These are phyloP conservation scores for Suillus variegatus DNA, from an alignment of 768 basidiomycete genomes.

Conservation along the genomic window DNA sequence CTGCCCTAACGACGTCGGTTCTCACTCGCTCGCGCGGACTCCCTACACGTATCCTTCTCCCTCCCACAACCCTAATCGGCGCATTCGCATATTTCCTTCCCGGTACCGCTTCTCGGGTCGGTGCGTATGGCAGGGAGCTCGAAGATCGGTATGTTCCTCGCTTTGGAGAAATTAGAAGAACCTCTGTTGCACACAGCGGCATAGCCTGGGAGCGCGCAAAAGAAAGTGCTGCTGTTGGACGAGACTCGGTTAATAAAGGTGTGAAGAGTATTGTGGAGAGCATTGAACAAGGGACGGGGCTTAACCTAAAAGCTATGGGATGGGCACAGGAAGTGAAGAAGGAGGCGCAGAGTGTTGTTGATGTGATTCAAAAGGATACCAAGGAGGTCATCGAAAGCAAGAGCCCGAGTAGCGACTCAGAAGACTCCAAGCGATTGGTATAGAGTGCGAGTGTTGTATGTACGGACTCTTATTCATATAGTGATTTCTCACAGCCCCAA, in stretches of 20 bases:
- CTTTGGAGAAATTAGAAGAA: slow-evolving; percentile 66
- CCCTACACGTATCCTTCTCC: slow-evolving; percentile 69
- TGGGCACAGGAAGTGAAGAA: slow-evolving; percentile 33
- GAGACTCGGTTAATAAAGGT: slow-evolving; percentile 44
- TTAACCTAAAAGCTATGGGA: slow-evolving; percentile 68
- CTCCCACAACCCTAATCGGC: slow-evolving; percentile 69
- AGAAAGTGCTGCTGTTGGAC: slow-evolving; percentile 49
- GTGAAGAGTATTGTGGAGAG: slow-evolving; percentile 50
- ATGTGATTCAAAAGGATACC: slow-evolving; percentile 28
- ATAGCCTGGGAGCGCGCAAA: slow-evolving; percentile 62
- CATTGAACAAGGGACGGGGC: slow-evolving; percentile 69
- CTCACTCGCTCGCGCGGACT: slow-evolving; percentile 76
- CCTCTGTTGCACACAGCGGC: slow-evolving; percentile 57
- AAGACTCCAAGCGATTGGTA: slow-evolving; percentile 2
- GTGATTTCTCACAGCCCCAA: not conserved
- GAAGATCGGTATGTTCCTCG: slow-evolving; percentile 73
- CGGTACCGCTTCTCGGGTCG: slow-evolving; percentile 70
- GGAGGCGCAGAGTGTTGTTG: slow-evolving; percentile 21
- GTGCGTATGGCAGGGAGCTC: slow-evolving; percentile 61
- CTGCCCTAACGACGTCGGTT: slow-evolving; percentile 86
- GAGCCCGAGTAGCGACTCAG: not conserved
- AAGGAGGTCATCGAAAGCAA: slow-evolving; percentile 16
- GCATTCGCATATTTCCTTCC: slow-evolving; percentile 88
- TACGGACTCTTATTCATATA: not conserved
- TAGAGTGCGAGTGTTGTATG: slow-evolving; percentile 1